Base-by-base conservation (phyloP, 257 asterid genomes). In the Primulina eburnea region DNA sequence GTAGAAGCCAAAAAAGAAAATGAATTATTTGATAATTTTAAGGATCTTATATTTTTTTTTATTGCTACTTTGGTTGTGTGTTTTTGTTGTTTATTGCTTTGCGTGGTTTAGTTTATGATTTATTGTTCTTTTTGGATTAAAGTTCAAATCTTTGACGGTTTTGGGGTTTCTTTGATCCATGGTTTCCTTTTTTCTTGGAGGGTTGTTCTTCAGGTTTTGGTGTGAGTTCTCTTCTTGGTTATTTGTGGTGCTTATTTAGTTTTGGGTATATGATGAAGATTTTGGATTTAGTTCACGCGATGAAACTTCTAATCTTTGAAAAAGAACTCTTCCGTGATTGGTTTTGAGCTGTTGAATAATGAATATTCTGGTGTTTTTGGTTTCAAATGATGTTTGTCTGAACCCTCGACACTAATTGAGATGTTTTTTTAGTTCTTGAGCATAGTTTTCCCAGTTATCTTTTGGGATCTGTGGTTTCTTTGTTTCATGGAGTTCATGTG, bases 381-480 rank as follows among this genome's bases (percentile, higher is more conserved):
- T 32, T 4, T 32, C 34, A 32, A 38, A 2, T 38, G 47, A 9
- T 38, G 47, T 38, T 38, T 38, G 47, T 38, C 9, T 38, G 47
- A 9, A 38, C 14, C 4, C 3, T 38, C 2, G 11, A 38, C 47
- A 9, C 47, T 38, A 1, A 38, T 38, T 1, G 47, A 38, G 47
- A 38, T 37, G 43, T 11, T 37, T 7, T 37, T 37, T 8, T 37
- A n/a, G n/a, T n/a, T n/a, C n/a, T 33, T 11, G 18, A 47, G 55
- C 34, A 20, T 64, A 30, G 35, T 28, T 64, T n/a, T 64, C 18
- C 4, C 43, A 1, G 4, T 38, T 7, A 7, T 32, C 34, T 64
- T n/a, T 52, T 64, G 18, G 43, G 68, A 35, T 64, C 68, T 64
- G 30, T 64, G 37, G 11, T 59, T 8, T n/a, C 1, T n/a, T 63